phyloP scores from a whole-genome alignment of 352 stramenopile genomes.

The Phytopythium mirpurense region DNA sequence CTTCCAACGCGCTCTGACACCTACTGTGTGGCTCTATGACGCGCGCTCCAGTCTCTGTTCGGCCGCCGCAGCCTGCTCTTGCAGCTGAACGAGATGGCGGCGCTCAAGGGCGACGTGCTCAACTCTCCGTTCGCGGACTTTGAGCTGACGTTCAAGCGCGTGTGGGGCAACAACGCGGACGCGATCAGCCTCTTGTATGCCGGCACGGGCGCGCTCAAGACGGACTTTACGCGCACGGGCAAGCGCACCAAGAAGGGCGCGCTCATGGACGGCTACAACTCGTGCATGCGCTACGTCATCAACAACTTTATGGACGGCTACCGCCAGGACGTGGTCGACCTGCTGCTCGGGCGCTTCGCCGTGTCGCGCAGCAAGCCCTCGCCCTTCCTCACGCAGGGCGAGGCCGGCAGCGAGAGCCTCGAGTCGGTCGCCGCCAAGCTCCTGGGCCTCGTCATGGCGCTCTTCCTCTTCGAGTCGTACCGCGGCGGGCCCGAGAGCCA shows the following conservation, averaged over 20 bases:
- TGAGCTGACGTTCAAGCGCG: constrained; percentile 73
- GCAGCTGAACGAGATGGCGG: constrained; percentile 70
- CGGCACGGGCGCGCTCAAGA: constrained; percentile 92
- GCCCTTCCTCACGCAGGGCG: constrained; percentile 26
- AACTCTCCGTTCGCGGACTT: constrained; percentile 56
- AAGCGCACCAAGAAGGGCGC: constrained; percentile 87
- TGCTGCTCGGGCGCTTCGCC: constrained; percentile 74
- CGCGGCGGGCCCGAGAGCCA: constrained; percentile 35
- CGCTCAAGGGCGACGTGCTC: constrained; percentile 53
- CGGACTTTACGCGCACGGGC: constrained; percentile 94
- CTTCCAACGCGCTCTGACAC: background rate
- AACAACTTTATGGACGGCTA: constrained; percentile 95
- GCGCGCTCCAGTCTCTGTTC: constrained; percentile 91
- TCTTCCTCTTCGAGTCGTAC: constrained; percentile 63
- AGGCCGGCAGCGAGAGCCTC: constrained; percentile 34
- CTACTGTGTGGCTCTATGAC: constrained; percentile 58
- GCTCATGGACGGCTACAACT: constrained; percentile 94
- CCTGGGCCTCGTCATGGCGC: constrained; percentile 32
- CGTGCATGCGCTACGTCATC: constrained; percentile 92
- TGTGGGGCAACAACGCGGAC: constrained; percentile 96
- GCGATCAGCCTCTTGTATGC: constrained; percentile 92
- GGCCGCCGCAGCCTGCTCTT: constrained; percentile 79
- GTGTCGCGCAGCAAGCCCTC: constrained; percentile 48
- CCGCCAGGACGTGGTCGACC: constrained; percentile 91
- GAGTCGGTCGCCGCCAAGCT: constrained; percentile 53